Percentiles rank a stretch among this genome's conserved stretches.
These are phyloP conservation scores for Malus sylvestris DNA, from an alignment of 306 rosid genomes.

Conservation along the genomic window DNA sequence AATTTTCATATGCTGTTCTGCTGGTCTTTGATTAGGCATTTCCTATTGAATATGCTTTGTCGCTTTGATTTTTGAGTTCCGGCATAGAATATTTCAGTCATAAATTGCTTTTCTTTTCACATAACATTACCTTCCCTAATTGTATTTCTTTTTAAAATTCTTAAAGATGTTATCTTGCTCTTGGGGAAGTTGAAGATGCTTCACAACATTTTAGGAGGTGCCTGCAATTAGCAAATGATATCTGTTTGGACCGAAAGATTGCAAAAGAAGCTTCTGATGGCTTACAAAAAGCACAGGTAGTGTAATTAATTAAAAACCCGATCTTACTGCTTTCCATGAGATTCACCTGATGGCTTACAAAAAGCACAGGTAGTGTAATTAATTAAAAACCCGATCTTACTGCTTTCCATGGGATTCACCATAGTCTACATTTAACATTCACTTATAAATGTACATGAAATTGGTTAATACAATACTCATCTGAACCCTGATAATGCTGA, in stretches of 20 bases:
- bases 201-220: constrained; percentile 65
- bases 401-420: not conserved
- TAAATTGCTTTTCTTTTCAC: not conserved
- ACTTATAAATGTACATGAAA: not conserved
- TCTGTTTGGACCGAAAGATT: constrained; percentile 71
- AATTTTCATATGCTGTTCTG: not conserved
- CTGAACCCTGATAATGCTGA: not conserved
- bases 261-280: constrained; percentile 92
- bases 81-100: not conserved
- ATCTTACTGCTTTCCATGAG: not conserved
- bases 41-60: not conserved
- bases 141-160: constrained; percentile 6
- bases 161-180: constrained; percentile 71
- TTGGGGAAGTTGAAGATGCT: constrained; percentile 87
- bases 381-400: not conserved
- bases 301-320: not conserved
- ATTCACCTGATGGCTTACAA: constrained; percentile 65
- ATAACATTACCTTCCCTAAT: constrained; percentile 18
- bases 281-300: constrained; percentile 79
- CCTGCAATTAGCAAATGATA: constrained; percentile 64
- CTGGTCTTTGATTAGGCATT: not conserved
- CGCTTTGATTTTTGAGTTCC: not conserved
- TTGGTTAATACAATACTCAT: not conserved
- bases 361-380: constrained; percentile 63
- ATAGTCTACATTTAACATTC: not conserved